These are phyloP conservation scores for Fusarium dlaminii DNA, from an alignment of 2,329 filamentous ascomycete genomes.

Conservation along the genomic window DNA sequence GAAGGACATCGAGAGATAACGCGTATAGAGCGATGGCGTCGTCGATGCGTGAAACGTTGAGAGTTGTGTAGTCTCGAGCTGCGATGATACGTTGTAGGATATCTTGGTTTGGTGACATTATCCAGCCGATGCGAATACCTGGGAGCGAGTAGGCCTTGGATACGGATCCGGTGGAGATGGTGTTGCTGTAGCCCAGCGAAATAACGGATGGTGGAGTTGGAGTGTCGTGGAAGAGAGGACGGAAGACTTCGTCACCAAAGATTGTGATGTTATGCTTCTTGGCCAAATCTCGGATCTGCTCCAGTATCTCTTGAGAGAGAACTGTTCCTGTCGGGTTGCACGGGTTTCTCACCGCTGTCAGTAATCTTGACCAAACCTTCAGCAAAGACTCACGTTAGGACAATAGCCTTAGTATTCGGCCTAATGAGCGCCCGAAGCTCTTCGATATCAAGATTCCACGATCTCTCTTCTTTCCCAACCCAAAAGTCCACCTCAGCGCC, in stretches of 20 bases:
- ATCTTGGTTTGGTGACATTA: background rate
- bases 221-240: background rate
- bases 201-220: background rate
- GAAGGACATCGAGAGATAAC: background rate
- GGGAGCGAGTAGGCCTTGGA: background rate
- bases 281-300: background rate
- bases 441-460: background rate
- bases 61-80: background rate
- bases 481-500: background rate
- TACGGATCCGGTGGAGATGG: background rate
- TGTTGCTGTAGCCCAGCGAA: background rate
- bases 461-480: background rate
- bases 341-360: background rate
- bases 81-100: background rate
- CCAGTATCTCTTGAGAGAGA: background rate
- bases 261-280: background rate
- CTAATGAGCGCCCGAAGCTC: background rate
- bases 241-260: background rate
- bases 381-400: background rate
- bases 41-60: background rate
- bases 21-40: background rate
- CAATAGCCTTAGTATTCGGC: background rate
- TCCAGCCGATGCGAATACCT: background rate
- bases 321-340: background rate
- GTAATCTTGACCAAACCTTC: accelerated